Conservation (phyloP, 2,329 filamentous ascomycete genomes). For the Neurospora sp. region DNA sequence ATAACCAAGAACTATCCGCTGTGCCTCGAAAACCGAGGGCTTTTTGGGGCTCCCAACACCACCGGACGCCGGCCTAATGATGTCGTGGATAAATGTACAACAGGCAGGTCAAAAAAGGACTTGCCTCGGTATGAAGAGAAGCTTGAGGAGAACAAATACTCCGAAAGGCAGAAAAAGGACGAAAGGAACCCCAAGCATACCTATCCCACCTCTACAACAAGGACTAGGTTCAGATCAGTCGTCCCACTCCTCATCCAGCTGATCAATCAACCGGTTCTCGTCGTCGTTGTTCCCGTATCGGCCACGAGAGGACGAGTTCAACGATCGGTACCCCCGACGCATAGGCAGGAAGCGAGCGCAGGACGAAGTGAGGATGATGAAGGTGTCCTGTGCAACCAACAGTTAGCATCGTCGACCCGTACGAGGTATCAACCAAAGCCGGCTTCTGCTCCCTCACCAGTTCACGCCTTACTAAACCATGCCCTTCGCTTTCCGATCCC, state of each 20-base stretch:
- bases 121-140: neutral
- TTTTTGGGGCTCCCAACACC: neutral
- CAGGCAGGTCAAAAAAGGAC: neutral
- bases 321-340: slow-evolving; percentile 55
- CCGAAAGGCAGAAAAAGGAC: neutral
- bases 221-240: fast-evolving
- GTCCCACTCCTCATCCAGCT: slow-evolving; percentile 91
- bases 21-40: neutral
- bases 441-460: neutral
- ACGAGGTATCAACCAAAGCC: neutral
- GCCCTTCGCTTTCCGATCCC: neutral
- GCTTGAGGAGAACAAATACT: neutral
- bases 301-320: slow-evolving; percentile 44
- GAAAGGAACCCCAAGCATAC: neutral
- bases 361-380: slow-evolving; percentile 58
- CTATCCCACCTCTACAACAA: neutral
- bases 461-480: neutral
- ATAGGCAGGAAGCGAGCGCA: slow-evolving; percentile 57
- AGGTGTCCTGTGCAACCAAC: slow-evolving; percentile 41
- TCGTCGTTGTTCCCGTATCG: slow-evolving; percentile 54
- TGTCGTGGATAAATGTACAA: neutral
- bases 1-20: neutral
- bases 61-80: neutral
- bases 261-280: slow-evolving; percentile 89
- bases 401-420: slow-evolving; percentile 1